Evolutionary conservation across 2,329 filamentous ascomycete species (phyloP).

Genomic region (Celoporthe dispersa): DNA sequence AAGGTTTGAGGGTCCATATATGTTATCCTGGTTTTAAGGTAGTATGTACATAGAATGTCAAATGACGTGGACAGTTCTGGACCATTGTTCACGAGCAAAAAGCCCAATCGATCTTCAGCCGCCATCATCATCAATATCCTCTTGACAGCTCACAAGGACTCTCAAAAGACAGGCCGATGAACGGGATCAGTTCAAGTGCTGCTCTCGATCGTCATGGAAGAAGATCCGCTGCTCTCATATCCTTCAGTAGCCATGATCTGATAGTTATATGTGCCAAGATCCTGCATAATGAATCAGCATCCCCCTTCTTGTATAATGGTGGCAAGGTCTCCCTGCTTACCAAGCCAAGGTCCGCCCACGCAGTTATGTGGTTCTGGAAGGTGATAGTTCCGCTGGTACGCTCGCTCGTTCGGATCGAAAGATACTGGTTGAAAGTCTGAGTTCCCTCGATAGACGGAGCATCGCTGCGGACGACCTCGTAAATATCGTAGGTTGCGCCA

Average conservation of each 20-base stretch:
- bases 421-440: slow-evolving; percentile 48
- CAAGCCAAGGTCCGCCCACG: slow-evolving; percentile 48
- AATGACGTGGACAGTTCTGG: not conserved
- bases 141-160: not conserved
- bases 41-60: not conserved
- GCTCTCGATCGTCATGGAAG: slow-evolving; percentile 25
- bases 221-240: slow-evolving; percentile 44
- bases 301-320: not conserved
- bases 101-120: not conserved
- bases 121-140: not conserved
- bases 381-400: slow-evolving; percentile 50
- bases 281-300: slow-evolving; percentile 23
- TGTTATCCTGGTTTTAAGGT: not conserved
- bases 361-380: slow-evolving; percentile 49
- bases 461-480: slow-evolving; percentile 36
- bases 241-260: slow-evolving; percentile 51
- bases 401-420: slow-evolving; percentile 48
- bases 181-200: not conserved
- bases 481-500: slow-evolving; percentile 33
- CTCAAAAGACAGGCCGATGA: not conserved
- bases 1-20: no score
- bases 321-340: not conserved
- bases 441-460: slow-evolving; percentile 46
- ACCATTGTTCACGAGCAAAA: no score
- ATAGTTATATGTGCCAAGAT: slow-evolving; percentile 49